Conservation (phyloP, 73 alveolate species). For the Paramecium sonneborni region DNA sequence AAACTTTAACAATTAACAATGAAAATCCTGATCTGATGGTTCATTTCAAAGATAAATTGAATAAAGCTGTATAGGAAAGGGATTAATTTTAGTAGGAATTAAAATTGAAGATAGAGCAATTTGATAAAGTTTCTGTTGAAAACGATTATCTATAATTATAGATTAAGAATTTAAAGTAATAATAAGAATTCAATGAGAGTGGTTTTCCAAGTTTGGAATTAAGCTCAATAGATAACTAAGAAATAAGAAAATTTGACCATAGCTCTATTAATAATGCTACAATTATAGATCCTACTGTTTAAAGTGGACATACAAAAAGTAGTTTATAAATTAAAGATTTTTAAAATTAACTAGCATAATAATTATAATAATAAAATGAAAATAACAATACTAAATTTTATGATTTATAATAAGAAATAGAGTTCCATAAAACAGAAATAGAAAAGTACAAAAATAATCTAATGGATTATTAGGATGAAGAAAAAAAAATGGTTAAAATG, state of each 20-base stretch:
- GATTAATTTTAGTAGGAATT: background rate
- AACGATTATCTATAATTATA: background rate
- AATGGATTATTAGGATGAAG: background rate
- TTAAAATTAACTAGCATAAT: background rate
- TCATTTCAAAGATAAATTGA: background rate
- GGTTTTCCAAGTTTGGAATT: background rate
- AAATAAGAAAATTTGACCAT: background rate
- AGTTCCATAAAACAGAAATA: background rate
- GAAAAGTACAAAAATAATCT: background rate
- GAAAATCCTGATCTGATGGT: constrained; percentile 30
- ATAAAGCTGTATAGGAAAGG: background rate
- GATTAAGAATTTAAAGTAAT: background rate
- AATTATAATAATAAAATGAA: background rate
- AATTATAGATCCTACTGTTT: background rate
- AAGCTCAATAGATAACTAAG: constrained; percentile 1
- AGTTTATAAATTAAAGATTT: background rate
- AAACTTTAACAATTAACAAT: background rate
- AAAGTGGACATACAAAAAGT: constrained; percentile 25
- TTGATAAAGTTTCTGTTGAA: background rate
- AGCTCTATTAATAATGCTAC: background rate
- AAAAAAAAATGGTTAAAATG: background rate
- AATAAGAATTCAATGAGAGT: background rate
- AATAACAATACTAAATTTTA: background rate
- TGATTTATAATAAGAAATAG: background rate
- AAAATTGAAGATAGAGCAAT: background rate